Conservation (phyloP, 805 yeast genomes). For the Cyberlindnera xylosilytica region DNA sequence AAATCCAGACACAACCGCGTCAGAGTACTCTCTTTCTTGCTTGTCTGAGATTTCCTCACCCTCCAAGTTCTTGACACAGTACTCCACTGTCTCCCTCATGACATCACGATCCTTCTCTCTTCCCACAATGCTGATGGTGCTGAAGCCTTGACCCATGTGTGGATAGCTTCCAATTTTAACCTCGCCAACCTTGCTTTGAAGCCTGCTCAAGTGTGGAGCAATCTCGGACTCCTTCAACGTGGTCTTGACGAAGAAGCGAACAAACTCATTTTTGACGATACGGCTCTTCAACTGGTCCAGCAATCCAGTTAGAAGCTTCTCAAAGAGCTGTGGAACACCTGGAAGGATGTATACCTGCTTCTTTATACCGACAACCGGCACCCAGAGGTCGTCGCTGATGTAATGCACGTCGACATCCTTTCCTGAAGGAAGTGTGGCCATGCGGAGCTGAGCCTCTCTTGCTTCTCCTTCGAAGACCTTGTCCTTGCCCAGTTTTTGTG, state of each 20-base stretch:
- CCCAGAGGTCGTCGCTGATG: slow-evolving; percentile 64
- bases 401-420: slow-evolving; percentile 43
- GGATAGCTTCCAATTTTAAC: slow-evolving; percentile 86
- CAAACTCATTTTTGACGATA: slow-evolving; percentile 26
- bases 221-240: slow-evolving; percentile 57
- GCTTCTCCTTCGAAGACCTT: slow-evolving; percentile 41
- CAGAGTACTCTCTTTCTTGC: slow-evolving; percentile 42
- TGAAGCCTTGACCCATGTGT: slow-evolving; percentile 59
- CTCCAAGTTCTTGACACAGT: slow-evolving; percentile 43
- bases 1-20: not conserved
- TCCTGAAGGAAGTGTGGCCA: slow-evolving; percentile 71
- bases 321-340: slow-evolving; percentile 78
- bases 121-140: slow-evolving; percentile 76
- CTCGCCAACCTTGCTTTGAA: slow-evolving; percentile 42
- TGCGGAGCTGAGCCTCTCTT: slow-evolving; percentile 59
- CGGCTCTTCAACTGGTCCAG: slow-evolving; percentile 37
- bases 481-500: slow-evolving; percentile 36
- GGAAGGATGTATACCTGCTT: slow-evolving; percentile 70
- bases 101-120: slow-evolving; percentile 35
- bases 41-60: slow-evolving; percentile 58
- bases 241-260: slow-evolving; percentile 62
- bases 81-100: slow-evolving; percentile 44
- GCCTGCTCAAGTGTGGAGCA: slow-evolving; percentile 55
- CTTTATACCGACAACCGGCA: slow-evolving; percentile 73
- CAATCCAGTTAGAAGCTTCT: slow-evolving; percentile 46